Conservation (phyloP, 2,329 filamentous ascomycete genomes). For the Penicillium capsulatum region DNA sequence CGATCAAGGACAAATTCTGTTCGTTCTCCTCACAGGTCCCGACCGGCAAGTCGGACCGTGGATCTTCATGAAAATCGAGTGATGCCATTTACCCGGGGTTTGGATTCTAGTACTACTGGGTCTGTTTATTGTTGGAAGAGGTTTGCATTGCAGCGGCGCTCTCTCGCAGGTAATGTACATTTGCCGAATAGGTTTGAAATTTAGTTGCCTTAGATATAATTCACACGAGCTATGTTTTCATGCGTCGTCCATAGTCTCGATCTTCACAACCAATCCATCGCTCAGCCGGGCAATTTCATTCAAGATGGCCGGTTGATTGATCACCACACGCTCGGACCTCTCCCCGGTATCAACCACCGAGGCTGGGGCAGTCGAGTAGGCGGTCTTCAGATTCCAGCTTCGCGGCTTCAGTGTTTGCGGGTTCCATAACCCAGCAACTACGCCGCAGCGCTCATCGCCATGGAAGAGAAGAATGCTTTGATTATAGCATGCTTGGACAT, state of each 20-base stretch:
- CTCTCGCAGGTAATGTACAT: constrained; percentile 25
- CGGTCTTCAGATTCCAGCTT: constrained; percentile 35
- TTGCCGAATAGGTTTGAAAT: constrained; percentile 12
- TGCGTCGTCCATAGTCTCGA: constrained; percentile 52
- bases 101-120: constrained; percentile 15
- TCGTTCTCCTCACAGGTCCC: constrained; percentile 72
- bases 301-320: constrained; percentile 41
- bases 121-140: constrained; percentile 12
- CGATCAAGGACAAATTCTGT: constrained; percentile 91
- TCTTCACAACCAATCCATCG: constrained; percentile 61
- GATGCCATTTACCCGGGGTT: constrained; percentile 13
- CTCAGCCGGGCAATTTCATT: constrained; percentile 50
- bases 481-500: constrained; percentile 64
- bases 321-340: constrained; percentile 23
- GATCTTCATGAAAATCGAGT: constrained; percentile 19
- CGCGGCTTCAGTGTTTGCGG: constrained; percentile 41
- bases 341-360: constrained; percentile 10
- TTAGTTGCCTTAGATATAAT: constrained; percentile 3
- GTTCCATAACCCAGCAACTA: constrained; percentile 64
- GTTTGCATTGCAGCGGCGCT: constrained; percentile 33
- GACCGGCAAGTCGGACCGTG: constrained; percentile 44
- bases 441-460: constrained; percentile 54
- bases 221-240: constrained; percentile 11
- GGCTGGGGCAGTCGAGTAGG: constrained; percentile 35
- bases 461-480: constrained; percentile 76